A percentile compares a stretch with the other conserved stretches of the same genome.
Conservation (phyloP, 164 flowering plant species). For the Macadamia integrifolia region DNA sequence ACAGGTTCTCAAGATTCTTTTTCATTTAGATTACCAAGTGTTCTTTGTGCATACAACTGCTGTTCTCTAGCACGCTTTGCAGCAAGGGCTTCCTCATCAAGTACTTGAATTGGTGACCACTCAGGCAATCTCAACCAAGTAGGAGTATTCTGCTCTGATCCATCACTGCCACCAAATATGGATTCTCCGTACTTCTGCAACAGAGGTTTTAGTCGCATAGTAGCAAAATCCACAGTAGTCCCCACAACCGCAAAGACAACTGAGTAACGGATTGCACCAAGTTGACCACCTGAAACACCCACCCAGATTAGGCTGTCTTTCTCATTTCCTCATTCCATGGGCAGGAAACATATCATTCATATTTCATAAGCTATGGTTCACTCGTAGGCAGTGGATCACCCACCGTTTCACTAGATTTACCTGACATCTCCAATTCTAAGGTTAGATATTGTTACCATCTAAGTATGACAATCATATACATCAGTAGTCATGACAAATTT, state of each 20-base stretch:
- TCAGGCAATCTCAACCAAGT: constrained; percentile 59
- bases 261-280: constrained; percentile 71
- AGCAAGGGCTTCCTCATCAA: constrained; percentile 83
- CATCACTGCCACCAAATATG: constrained; percentile 1
- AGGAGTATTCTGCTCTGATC: constrained; percentile 17
- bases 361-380: no score
- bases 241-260: constrained; percentile 63
- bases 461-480: no score
- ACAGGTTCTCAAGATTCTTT: constrained; percentile 40
- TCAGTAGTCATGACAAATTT: no score
- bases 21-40: constrained; percentile 34
- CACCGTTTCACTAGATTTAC: no score
- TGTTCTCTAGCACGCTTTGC: constrained; percentile 74
- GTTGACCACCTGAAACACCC: constrained; percentile 54
- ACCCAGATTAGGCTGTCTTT: no score
- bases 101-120: constrained; percentile 91
- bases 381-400: no score
- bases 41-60: constrained; percentile 38
- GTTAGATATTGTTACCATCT: no score
- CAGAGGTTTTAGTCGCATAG: constrained; percentile 33
- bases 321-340: not conserved
- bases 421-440: no score
- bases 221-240: constrained; percentile 59
- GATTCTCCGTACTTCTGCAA: constrained; percentile 27
- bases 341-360: no score